Percentiles rank a stretch among this genome's conserved stretches.
These are phyloP conservation scores for Fraxinus xanthoxyloides DNA, from an alignment of 305 asterid species.

Conservation along the genomic window DNA sequence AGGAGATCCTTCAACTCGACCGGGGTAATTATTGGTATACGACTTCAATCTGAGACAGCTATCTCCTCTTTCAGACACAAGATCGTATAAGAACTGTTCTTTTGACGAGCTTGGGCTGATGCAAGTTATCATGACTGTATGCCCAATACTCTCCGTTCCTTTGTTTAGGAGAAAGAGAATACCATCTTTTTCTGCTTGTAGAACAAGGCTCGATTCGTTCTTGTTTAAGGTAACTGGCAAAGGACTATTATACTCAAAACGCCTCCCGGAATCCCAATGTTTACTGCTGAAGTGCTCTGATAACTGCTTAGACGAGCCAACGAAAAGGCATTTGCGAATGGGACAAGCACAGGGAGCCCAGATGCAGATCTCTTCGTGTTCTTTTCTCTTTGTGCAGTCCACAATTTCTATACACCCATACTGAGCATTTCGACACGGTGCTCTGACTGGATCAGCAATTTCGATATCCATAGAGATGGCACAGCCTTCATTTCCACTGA, in stretches of 20 bases:
- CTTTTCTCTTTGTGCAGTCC: conserved; percentile 48
- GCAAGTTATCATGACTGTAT: conserved; percentile 67
- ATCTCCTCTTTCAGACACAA: conserved; percentile 75
- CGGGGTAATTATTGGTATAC: conserved; percentile 62
- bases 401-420: conserved; percentile 67
- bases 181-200: conserved; percentile 85
- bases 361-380: conserved; percentile 67
- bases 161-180: conserved; percentile 69
- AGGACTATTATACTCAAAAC: conserved; percentile 77
- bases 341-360: conserved; percentile 86
- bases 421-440: conserved; percentile 67
- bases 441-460: conserved; percentile 50
- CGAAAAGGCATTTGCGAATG: conserved; percentile 53
- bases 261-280: conserved; percentile 87
- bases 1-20: conserved; percentile 68
- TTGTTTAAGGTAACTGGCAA: conserved; percentile 59
- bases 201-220: conserved; percentile 66
- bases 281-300: conserved; percentile 71
- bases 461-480: conserved; percentile 54
- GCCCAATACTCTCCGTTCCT: conserved; percentile 73
- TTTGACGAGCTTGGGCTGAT: conserved; percentile 62
- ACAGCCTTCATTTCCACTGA: conserved; percentile 42
- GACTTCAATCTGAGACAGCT: conserved; percentile 84
- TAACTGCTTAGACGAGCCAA: conserved; percentile 61
- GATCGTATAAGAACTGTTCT: conserved; percentile 64